A percentile compares a stretch with the other conserved stretches of the same genome.
Evolutionary conservation across 1,139 yeast species (phyloP).

Genomic region (Sugiyamaella grinbergsii): DNA sequence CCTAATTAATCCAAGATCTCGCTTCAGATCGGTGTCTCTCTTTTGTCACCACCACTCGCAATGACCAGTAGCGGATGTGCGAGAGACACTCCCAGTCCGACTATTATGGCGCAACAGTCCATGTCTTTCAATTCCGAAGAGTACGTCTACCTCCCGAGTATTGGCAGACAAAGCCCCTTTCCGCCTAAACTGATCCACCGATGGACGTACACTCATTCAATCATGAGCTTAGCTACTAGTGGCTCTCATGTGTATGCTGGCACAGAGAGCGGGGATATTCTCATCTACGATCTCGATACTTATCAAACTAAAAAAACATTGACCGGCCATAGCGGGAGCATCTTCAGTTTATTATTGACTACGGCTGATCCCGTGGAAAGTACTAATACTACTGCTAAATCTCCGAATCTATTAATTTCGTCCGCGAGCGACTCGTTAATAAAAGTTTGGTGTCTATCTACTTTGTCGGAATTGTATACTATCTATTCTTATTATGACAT

Average conservation of each 20-base stretch:
- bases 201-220: constrained; percentile 75
- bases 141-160: constrained; percentile 18
- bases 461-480: constrained; percentile 51
- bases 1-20: too few relatives aligned
- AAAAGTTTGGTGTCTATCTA: constrained; percentile 71
- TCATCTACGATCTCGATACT: constrained; percentile 68
- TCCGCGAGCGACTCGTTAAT: constrained; percentile 92
- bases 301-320: constrained; percentile 54
- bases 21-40: background rate
- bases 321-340: constrained; percentile 69
- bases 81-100: constrained; percentile 30
- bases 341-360: constrained; percentile 65
- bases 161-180: constrained; percentile 6
- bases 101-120: constrained; percentile 12
- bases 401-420: constrained; percentile 56
- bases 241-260: constrained; percentile 76
- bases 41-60: background rate
- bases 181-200: constrained; percentile 54
- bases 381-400: background rate
- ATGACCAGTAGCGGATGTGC: constrained; percentile 25
- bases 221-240: constrained; percentile 74
- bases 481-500: constrained; percentile 83
- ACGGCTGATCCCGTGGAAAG: background rate
- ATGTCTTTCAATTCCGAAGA: constrained; percentile 13
- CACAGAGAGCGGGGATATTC: constrained; percentile 84